Base-by-base conservation (phyloP, 2,329 filamentous ascomycete species). In the Alternaria sp. region DNA sequence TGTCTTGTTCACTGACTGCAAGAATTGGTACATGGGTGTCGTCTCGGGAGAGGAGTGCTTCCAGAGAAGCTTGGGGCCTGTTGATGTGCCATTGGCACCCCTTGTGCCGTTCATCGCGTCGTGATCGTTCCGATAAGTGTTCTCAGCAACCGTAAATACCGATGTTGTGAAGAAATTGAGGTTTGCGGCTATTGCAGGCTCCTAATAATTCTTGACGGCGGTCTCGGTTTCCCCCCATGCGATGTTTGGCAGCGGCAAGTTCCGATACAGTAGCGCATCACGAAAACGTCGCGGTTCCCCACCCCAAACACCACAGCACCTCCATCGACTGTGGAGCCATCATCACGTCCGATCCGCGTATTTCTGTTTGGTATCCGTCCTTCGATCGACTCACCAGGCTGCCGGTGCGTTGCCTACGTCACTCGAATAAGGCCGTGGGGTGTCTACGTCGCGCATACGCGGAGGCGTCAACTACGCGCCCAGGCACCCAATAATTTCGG, bases 11-110 rank as follows among this genome's bases (percentile, higher is more conserved):
- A 96, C 84, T 56, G 84, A 83, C 71, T 89, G 84, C 69, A 93
- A 86, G 78, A 96, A 96, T 55, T 84, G 84, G 82, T 87, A 89
- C 85, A 95, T 92, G 60, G 87, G 86, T 8, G 92, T 95, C 43
- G 85, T 85, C 50, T 86, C 79, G 8, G 92, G 92, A 70, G 87
- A 81, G 33, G 87, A 83, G 79, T 94, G 92, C 65, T 85, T 85
- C 93, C 93, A 96, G 46, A 96, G 70, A 51, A 75, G 65, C 30
- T 74, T 76, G 5, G 70, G 50, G 20, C 61, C 37, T 49, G 61
- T 54, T 15, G 66, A 56, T 5, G 64, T 60, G 62, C 74, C 74
- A 75, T 76, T 77, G 65, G 67, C 61, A 26, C 64, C 67, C 55
- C 71, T 67, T 56, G 54, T 64, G 58, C 25, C 64, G 25, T 65